phyloP scores from a whole-genome alignment of 1,284 basidiomycete genomes.

The Cutaneotrichosporon mucoides region DNA sequence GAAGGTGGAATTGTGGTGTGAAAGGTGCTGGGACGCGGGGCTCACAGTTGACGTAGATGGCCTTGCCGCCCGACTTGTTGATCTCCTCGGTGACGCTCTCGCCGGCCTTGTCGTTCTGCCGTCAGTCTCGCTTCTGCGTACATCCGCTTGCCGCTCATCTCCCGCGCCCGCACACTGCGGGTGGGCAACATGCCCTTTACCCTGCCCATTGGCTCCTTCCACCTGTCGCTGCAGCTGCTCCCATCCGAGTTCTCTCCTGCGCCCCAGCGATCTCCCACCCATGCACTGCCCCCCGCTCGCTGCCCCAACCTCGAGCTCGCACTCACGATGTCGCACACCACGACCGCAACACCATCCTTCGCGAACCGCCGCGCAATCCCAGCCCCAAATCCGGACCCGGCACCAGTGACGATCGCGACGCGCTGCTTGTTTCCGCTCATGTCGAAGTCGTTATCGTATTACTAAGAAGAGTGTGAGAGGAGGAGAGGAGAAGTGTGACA shows the following conservation, averaged over 20 bases:
- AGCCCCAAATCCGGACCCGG: constrained; percentile 16
- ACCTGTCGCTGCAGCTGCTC: too few relatives aligned
- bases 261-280: too few relatives aligned
- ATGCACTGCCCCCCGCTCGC: too few relatives aligned
- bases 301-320: too few relatives aligned
- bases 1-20: neutral
- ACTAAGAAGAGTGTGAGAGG: neutral
- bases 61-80: constrained; percentile 10
- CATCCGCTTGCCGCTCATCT: too few relatives aligned
- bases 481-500: too few relatives aligned
- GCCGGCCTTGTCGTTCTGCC: constrained; percentile 13
- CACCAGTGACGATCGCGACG: constrained; percentile 18
- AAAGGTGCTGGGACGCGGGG: too few relatives aligned
- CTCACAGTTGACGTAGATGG: constrained; percentile 11
- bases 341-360: constrained; percentile 12
- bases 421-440: constrained; percentile 1
- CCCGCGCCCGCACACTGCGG: too few relatives aligned
- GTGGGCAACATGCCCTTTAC: too few relatives aligned
- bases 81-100: constrained; percentile 13
- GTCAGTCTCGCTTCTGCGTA: neutral
- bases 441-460: neutral
- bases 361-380: constrained; percentile 14
- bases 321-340: constrained; percentile 16
- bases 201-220: too few relatives aligned
- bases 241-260: too few relatives aligned